A percentile compares a stretch with the other conserved stretches of the same genome.
Evolutionary conservation across 1,139 yeast genomes (phyloP).

Genomic region (Candida gigantensis): DNA sequence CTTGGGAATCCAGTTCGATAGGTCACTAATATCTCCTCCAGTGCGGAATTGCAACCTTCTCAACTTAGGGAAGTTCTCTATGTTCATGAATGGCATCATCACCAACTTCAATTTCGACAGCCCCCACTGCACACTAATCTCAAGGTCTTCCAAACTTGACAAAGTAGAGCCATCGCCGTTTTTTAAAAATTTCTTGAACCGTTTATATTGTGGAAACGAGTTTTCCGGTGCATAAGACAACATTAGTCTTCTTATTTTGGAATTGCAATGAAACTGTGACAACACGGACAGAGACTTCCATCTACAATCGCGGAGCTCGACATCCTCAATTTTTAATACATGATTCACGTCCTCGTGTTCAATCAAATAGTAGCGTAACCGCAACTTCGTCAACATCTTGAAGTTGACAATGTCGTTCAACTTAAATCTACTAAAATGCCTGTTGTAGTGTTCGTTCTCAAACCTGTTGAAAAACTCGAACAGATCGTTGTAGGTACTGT

Average conservation of each 20-base stretch:
- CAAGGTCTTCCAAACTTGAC: constrained; percentile 19
- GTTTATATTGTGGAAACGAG: constrained; percentile 39
- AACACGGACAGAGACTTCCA: constrained; percentile 49
- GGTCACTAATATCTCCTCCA: not conserved
- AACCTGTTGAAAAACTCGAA: too few species aligned
- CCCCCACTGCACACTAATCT: constrained; percentile 2
- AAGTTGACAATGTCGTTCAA: constrained; percentile 34
- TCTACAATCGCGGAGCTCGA: constrained; percentile 36
- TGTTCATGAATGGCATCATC: not conserved
- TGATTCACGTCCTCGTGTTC: constrained; percentile 26
- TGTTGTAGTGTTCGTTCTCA: too few species aligned
- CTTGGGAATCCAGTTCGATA: not conserved
- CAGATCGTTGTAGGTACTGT: constrained; percentile 31
- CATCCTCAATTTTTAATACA: constrained; percentile 11
- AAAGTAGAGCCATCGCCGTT: constrained; percentile 21
- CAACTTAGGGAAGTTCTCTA: not conserved
- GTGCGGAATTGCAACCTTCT: not conserved
- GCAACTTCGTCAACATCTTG: constrained; percentile 20
- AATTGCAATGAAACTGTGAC: constrained; percentile 32
- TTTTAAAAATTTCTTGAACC: constrained; percentile 33
- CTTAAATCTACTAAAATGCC: too few species aligned
- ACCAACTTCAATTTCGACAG: not conserved
- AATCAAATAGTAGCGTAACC: constrained; percentile 33
- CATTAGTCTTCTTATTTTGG: constrained; percentile 21
- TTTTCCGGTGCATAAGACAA: constrained; percentile 29